Evolutionary conservation across 208 protist species (phyloP), one percentile per base, ranked within the genome.

Genomic region (Trypanosoma rangeli): DNA sequence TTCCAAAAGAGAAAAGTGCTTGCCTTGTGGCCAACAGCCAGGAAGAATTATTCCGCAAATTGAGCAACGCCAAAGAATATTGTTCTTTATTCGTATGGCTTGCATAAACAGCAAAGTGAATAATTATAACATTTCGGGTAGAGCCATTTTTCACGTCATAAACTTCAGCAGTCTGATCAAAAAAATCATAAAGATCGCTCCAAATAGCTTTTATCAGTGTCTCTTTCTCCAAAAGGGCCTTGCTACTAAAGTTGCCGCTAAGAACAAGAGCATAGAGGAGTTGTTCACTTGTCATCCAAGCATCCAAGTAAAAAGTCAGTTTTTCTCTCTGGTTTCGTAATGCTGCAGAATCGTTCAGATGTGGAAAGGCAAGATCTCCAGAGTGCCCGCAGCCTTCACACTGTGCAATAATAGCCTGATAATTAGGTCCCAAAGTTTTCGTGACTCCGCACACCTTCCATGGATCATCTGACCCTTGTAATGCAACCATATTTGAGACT

Each of bases 351-450:
- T 80, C 61, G 0, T 5, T 29, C 53, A 9, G 16, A 10, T 3
- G 3, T 39, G 70, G 74, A 39, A 59, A 50, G 26, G 65, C 44
- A 26, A 84, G 68, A 68, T 84, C 79, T 31, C 49, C 74, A 68
- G 71, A 84, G 46, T 78, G 79, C 3, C 79, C 79, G 66, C 75
- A 81, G n/a, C 71, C 75, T 48, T 68, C 64, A 71, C 79, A 81
- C 53, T 76, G 57, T 13, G 79, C 75, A 31, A 78, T 35, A 49
- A 80, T 44, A 28, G 63, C 64, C 16, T 70, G 68, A 58, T 70
- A 77, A 16, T 48, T 39, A 62, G 60, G 35, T 44, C 63, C 54
- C 16, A 78, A 59, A 18, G 64, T 61, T 39, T n/a, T 64, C 15
- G 42, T 62, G 29, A 80, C 68, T 16, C 79, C 79, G 2, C 71